Base-by-base conservation (phyloP, 805 yeast species). In the Hemisphaericaspora nanyangensis region DNA sequence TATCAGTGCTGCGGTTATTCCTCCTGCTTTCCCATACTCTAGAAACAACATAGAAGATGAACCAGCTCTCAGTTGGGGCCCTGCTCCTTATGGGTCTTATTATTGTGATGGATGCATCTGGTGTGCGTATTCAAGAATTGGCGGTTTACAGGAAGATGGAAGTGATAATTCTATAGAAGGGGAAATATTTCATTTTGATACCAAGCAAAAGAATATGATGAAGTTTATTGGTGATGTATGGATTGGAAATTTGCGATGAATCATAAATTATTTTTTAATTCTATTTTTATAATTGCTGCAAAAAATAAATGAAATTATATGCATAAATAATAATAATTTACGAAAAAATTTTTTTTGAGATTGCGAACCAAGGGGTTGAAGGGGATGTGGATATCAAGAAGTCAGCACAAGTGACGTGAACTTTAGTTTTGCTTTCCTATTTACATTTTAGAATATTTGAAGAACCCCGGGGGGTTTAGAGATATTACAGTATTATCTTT, bases 101-200 rank as follows among this genome's bases (percentile, higher is more conserved):
- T 8, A 12, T 12, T 22, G 26, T 12, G 13, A 38, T 38, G 47
- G 34, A 49, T 10, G 51, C 50, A 48, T 74, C 8, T 79, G 82
- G 77, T 78, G 83, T 62, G 82, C 81, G 0, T 77, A 76, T 51
- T 77, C 77, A 42, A 52, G 61, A 17, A 63, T 78, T 45, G 83
- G 83, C 13, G 79, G 74, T 4, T 77, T 70, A 29, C 31, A 46
- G 18, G 30, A 25, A 12, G 49, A 42, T 30, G 51, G 51, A 6
- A 63, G 58, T 29, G 61, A 59, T 22, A 64, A 61, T 18, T 58
- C 61, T 33, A 68, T 68, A 34, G 48, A 48, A 7, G 83, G 84
- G 17, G 54, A 59, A n/a, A 46, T 76, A 17, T 62, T 77, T 17
- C 61, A 61, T 30, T 70, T 68, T 61, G 48, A 51, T 12, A 42